Base-by-base conservation (phyloP, 208 protist species). In the Porcisia hertigi region DNA sequence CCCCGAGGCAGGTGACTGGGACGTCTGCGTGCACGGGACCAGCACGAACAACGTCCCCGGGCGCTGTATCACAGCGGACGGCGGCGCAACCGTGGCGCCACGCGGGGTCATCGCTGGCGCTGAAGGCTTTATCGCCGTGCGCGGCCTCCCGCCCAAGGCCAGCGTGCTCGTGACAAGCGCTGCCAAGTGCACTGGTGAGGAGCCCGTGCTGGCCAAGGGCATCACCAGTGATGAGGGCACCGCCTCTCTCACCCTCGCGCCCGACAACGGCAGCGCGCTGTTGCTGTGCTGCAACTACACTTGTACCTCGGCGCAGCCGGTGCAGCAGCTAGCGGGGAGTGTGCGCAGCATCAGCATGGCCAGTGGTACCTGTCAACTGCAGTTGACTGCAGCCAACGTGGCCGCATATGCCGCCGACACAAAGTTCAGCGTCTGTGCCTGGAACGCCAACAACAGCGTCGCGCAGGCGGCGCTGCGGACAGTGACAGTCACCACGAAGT, bases 391-490 rank as follows among this genome's bases (percentile, higher is more conserved):
- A 11, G 79, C 52, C 16, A 70, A 55, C 30, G 73, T 85, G 30
- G 69, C 69, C 0, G 47, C 67, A 62, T 82, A 88, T 60, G 64
- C 86, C 23, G 25, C 69, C 4, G 58, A 36, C 41, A 79, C 84
- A 14, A 47, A 63, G n/a, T 92, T 83, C 65, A 82, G 73, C 63
- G 64, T 92, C 57, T 92, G 88, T 74, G 82, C 78, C 65, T 90
- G 77, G 84, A 81, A 83, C 76, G 23, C 80, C 30, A 59, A 20
- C 11, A 79, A 92, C 71, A 47, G 60, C 43, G 75, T 74, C 6
- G 78, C 86, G 66, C 90, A 86, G 58, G 77, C 76, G 39, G 88
- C 84, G 53, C 71, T 92, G 63, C 43, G 57, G 60, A 41, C 23
- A 54, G 69, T 88, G 36, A 73, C 73, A 47, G 71, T 82, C 54